Evolutionary conservation across 208 protist genomes (phyloP), one percentile per base, ranked within the genome.

Genomic region (Leishmania tropica): DNA sequence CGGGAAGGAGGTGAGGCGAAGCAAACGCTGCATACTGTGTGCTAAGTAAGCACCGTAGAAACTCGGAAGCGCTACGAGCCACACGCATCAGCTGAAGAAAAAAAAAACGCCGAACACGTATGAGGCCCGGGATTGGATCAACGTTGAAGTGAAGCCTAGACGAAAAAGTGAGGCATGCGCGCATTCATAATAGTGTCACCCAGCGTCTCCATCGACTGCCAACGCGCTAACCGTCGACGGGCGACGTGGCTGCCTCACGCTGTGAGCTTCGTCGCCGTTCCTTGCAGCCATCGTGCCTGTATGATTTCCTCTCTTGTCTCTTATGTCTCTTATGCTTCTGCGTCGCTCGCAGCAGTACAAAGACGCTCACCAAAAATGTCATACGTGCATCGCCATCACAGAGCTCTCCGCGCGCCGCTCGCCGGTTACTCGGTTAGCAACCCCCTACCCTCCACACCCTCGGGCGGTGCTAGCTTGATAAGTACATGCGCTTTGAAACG

Each of bases 401-500:
- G 45, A 74, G 70, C 21, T 21, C 24, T 74, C 40, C 48, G 51
- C 24, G 45, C 13, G 70, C 70, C 45, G 11, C 35, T 74, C 37
- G 28, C 24, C 70, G 45, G 70, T 74, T 2, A 24, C 2, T 11
- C 24, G 42, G 47, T 24, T 31, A 28, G 17, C 40, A 74, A 1
- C 42, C 28, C 68, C 40, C 15, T 28, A 28, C 19, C 42, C 19
- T 24, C 24, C 11, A 35, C 45, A 74, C 42, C n/a, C 42, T 24
- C 3, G 11, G 42, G 24, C 2, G 28, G 53, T 15, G 42, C 73
- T 83, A 96, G 42, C 76, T 88, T 17, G 93, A 87, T 76, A 97
- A 97, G 86, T 98, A 98, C 90, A 98, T 93, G 40, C 95, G 88
- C 70, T 88, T 83, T 1, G 98, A 97, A 56, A 99, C 99, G 85